Evolutionary conservation across 2,329 filamentous ascomycete genomes (phyloP).

Genomic region (Aciculosporium take): DNA sequence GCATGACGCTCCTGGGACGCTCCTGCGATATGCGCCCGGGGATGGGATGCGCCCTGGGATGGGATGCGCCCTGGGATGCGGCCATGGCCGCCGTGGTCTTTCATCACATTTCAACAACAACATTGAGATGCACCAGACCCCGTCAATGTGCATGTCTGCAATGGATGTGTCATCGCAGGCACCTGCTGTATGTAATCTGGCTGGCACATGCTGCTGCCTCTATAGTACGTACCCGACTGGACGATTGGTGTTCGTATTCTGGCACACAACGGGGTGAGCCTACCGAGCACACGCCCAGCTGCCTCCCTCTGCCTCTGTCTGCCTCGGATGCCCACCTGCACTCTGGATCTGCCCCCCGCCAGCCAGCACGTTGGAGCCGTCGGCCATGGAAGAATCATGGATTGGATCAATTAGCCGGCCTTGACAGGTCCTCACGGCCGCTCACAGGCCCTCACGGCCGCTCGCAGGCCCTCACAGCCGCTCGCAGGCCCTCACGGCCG

Average conservation of each 20-base stretch:
- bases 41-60: neutral
- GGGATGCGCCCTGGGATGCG: neutral
- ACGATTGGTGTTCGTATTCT: slow-evolving; percentile 3
- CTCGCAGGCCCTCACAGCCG: too few relatives aligned
- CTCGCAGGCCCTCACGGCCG: too few relatives aligned
- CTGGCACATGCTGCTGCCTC: neutral
- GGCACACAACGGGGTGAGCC: neutral
- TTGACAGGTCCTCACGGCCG: too few relatives aligned
- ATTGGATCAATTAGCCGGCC: too few relatives aligned
- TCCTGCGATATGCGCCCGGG: too few relatives aligned
- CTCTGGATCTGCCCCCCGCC: too few relatives aligned
- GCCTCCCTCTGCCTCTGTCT: too few relatives aligned
- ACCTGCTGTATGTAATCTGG: neutral
- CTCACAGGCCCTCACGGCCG: too few relatives aligned
- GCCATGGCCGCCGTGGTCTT: neutral
- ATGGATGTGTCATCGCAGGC: neutral
- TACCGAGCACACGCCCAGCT: neutral
- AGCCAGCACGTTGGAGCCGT: neutral
- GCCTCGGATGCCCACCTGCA: too few relatives aligned
- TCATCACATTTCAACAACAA: too few relatives aligned
- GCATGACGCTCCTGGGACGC: neutral
- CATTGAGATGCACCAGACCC: neutral
- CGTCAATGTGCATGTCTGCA: neutral
- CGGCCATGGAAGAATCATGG: too few relatives aligned
- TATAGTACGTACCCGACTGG: neutral